A percentile compares a stretch with the other conserved stretches of the same genome.
Conservation (phyloP, 805 yeast species). For the Lipomyces kockii region DNA sequence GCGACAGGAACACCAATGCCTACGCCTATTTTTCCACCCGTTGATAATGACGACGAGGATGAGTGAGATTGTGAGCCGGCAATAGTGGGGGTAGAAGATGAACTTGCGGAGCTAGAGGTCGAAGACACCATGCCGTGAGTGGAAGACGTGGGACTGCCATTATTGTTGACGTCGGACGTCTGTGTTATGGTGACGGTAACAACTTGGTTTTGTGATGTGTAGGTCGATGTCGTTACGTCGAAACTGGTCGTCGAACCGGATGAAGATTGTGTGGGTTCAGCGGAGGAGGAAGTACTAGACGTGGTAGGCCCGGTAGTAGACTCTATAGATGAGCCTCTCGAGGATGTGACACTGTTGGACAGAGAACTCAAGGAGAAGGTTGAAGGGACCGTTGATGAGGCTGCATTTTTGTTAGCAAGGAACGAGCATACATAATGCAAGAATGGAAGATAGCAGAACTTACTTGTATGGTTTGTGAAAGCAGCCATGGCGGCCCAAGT, state of each 20-base stretch:
- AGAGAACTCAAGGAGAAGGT: neutral
- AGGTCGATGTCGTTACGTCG: slow-evolving; percentile 4
- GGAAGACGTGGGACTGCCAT: neutral
- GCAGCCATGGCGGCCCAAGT: neutral
- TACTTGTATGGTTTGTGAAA: neutral
- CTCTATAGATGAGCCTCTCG: slow-evolving; percentile 2
- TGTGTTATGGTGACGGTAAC: slow-evolving; percentile 29
- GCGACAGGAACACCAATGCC: slow-evolving; percentile 35
- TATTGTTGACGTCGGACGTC: slow-evolving; percentile 19
- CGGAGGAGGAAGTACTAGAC: neutral
- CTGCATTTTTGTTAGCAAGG: no score
- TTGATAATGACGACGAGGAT: slow-evolving; percentile 21
- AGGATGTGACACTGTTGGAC: neutral
- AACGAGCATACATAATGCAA: neutral
- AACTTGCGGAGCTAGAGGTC: slow-evolving; percentile 6
- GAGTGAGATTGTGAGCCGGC: neutral
- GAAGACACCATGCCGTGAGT: neutral
- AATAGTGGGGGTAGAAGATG: neutral
- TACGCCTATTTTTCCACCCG: slow-evolving; percentile 34
- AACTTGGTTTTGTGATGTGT: slow-evolving; percentile 16
- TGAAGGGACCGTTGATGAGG: neutral
- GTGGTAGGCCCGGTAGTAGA: slow-evolving; percentile 9
- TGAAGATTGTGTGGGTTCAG: neutral
- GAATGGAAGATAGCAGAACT: neutral
- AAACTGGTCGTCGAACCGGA: neutral